Evolutionary conservation across 1,284 basidiomycete species (phyloP).

Genomic region (Puccinia brachypodii): DNA sequence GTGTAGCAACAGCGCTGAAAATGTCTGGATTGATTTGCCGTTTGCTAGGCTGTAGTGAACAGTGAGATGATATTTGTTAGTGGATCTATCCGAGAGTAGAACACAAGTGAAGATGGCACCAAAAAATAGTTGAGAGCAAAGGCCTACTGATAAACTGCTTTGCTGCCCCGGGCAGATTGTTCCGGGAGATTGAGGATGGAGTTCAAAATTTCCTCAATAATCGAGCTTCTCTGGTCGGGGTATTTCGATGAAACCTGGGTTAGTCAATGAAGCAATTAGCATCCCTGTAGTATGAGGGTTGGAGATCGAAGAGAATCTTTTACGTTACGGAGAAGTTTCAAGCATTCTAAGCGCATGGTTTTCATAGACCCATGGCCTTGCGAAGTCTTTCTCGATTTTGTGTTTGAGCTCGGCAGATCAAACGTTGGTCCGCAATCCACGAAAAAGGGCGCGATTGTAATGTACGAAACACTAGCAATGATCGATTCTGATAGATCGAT

Average conservation of each 20-base stretch:
- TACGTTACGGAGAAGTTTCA: constrained; percentile 44
- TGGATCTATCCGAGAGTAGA: background rate
- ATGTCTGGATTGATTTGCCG: constrained; percentile 46
- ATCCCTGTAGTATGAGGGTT: background rate
- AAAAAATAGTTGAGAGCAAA: background rate
- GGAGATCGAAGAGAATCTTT: background rate
- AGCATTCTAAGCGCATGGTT: constrained; percentile 42
- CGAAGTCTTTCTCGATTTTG: constrained; percentile 13
- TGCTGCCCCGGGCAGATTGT: constrained; percentile 51
- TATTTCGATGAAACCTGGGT: constrained; percentile 54
- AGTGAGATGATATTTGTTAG: background rate
- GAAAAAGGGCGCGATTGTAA: constrained; percentile 29
- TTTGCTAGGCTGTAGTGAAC: constrained; percentile 22
- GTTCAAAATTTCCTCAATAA: constrained; percentile 56
- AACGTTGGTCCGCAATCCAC: constrained; percentile 10
- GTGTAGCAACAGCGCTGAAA: constrained; percentile 45
- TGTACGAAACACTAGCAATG: constrained; percentile 17
- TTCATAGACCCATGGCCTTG: constrained; percentile 13
- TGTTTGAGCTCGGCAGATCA: constrained; percentile 16
- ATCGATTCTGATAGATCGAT: constrained; percentile 38
- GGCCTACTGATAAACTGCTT: constrained; percentile 30
- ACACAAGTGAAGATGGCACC: background rate
- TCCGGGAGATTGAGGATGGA: constrained; percentile 55
- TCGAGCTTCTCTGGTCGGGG: constrained; percentile 55
- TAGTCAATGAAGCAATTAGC: background rate